These are phyloP conservation scores for Sugiyamaella xylanicola DNA, from an alignment of 1,139 yeast genomes.

Conservation along the genomic window DNA sequence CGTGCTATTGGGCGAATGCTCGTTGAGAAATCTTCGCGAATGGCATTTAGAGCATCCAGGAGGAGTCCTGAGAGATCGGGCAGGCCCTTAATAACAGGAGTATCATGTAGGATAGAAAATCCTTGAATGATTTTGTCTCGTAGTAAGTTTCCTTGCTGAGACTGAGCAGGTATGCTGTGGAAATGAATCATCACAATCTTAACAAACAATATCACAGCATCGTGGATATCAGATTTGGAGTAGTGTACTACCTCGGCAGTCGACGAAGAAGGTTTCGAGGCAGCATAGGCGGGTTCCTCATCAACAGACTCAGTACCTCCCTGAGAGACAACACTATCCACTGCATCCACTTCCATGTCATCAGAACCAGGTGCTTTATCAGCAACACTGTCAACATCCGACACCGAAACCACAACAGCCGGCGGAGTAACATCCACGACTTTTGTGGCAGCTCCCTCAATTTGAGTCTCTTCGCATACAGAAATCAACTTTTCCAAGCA, in stretches of 20 bases:
- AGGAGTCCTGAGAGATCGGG: conserved; percentile 33
- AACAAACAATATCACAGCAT: conserved; percentile 48
- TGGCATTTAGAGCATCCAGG: conserved; percentile 34
- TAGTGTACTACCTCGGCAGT: conserved; percentile 1
- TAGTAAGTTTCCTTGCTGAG: conserved; percentile 28
- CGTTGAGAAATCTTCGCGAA: conserved; percentile 25
- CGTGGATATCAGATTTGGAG: conserved; percentile 30
- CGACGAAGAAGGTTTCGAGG: neutral
- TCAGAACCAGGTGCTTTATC: neutral
- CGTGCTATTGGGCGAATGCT: neutral
- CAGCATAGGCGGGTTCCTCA: neutral
- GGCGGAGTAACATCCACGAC: conserved; percentile 7
- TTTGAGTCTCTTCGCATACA: conserved; percentile 24
- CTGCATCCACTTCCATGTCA: conserved; percentile 25
- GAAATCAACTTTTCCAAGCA: conserved; percentile 30
- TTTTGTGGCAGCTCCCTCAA: neutral
- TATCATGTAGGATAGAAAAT: conserved; percentile 49
- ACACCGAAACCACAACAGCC: neutral
- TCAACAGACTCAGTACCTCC: neutral
- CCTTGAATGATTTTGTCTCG: conserved; percentile 44
- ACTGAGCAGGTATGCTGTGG: conserved; percentile 12
- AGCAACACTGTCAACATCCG: neutral
- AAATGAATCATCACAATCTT: conserved; percentile 61
- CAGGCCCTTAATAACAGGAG: conserved; percentile 27
- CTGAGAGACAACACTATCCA: too few species aligned